These are phyloP conservation scores for Nothophoma quercina DNA, from an alignment of 2,329 filamentous ascomycete genomes.

Conservation along the genomic window DNA sequence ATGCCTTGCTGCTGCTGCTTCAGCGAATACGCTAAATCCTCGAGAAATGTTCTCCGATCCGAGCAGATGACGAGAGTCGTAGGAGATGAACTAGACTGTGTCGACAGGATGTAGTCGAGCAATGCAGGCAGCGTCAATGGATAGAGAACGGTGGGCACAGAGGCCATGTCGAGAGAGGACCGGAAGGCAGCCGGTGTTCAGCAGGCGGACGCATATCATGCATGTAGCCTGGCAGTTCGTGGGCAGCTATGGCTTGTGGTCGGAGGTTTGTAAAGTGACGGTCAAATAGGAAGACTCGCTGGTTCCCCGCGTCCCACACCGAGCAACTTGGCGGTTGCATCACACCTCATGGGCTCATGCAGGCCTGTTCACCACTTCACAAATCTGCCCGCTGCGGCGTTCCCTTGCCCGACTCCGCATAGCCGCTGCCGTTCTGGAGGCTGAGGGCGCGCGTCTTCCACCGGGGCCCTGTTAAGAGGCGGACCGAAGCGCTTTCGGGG, in stretches of 20 bases:
- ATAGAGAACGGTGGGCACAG: conserved; percentile 49
- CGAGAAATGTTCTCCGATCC: conserved; percentile 69
- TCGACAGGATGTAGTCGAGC: conserved; percentile 68
- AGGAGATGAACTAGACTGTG: conserved; percentile 57
- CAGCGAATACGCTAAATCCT: conserved; percentile 63
- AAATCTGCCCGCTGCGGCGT: conserved; percentile 21
- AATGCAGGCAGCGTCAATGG: conserved; percentile 58
- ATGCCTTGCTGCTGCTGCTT: conserved; percentile 24
- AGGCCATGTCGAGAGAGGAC: conserved; percentile 22
- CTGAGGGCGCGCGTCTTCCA: conserved; percentile 4
- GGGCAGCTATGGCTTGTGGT: conserved; percentile 1
- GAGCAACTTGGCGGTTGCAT: conserved; percentile 16
- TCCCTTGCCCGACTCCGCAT: conserved; percentile 35
- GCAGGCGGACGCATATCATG: not conserved
- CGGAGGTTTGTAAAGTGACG: not conserved
- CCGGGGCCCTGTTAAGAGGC: conserved; percentile 12
- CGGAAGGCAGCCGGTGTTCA: not conserved
- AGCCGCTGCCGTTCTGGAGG: conserved; percentile 28
- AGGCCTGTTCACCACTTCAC: conserved; percentile 30
- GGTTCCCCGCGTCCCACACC: conserved; percentile 10
- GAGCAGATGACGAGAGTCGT: conserved; percentile 77
- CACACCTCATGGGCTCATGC: conserved; percentile 23
- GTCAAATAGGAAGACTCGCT: conserved; percentile 13
- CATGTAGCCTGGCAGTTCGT: conserved; percentile 1
- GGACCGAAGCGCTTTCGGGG: conserved; percentile 24